Percentiles rank a stretch among this genome's conserved stretches.
Conservation (phyloP, 2,329 filamentous ascomycete species). For the Sclerotinia minor region DNA sequence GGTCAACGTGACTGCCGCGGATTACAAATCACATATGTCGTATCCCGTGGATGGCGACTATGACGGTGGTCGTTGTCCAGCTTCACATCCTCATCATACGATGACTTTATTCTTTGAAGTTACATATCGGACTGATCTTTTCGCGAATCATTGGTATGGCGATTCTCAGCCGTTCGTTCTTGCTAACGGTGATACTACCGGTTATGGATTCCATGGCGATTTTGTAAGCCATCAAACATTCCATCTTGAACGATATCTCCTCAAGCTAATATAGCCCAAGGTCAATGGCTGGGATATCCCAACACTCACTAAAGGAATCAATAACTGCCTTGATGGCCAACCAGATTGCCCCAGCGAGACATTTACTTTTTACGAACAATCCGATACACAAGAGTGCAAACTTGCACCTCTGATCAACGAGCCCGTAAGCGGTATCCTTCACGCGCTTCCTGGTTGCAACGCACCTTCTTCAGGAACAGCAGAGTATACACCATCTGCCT, state of each 20-base stretch:
- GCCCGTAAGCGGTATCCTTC: constrained; percentile 4
- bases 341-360: constrained; percentile 13
- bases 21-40: constrained; percentile 58
- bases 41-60: constrained; percentile 47
- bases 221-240: neutral
- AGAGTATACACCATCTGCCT: constrained; percentile 7
- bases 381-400: constrained; percentile 23
- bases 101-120: constrained; percentile 62
- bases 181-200: constrained; percentile 25
- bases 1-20: constrained; percentile 52
- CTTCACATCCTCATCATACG: constrained; percentile 54
- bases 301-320: constrained; percentile 21
- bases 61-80: constrained; percentile 51
- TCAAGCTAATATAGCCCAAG: constrained; percentile 5
- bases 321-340: constrained; percentile 19
- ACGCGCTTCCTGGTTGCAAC: constrained; percentile 22
- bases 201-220: constrained; percentile 26
- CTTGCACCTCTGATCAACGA: constrained; percentile 21
- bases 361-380: constrained; percentile 23
- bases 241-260: neutral
- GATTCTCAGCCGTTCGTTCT: constrained; percentile 45
- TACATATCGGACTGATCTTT: constrained; percentile 56
- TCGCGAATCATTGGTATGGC: constrained; percentile 61
- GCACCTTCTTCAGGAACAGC: constrained; percentile 13
- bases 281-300: constrained; percentile 24